Conservation (phyloP, 805 yeast species). For the Yamadazyma laniorum region DNA sequence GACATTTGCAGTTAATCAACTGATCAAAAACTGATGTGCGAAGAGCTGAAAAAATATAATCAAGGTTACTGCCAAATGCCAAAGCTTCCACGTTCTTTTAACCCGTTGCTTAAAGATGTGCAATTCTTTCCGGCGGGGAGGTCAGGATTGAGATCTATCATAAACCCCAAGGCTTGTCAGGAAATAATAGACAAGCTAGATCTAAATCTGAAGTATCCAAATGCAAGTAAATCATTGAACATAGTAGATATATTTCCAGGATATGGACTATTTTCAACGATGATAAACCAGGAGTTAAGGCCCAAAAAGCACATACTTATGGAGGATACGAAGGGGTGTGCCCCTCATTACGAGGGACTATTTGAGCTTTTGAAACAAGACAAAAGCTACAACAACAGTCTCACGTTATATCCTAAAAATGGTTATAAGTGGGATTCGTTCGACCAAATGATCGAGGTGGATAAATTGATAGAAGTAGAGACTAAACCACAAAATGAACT, state of each 20-base stretch:
- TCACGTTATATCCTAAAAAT: conserved; percentile 37
- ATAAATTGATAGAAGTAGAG: conserved; percentile 38
- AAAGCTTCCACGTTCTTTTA: conserved; percentile 16
- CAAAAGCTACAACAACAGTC: conserved; percentile 22
- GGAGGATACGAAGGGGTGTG: conserved; percentile 44
- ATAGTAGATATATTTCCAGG: conserved; percentile 64
- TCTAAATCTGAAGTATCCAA: conserved; percentile 34
- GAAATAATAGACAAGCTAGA: conserved; percentile 48
- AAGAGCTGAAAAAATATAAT: background rate
- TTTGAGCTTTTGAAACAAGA: conserved; percentile 18
- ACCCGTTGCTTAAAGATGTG: conserved; percentile 25
- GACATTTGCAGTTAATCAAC: conserved; percentile 22
- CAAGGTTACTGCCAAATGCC: conserved; percentile 2
- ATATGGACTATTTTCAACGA: conserved; percentile 57
- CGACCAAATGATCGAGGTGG: conserved; percentile 43
- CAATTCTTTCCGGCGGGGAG: conserved; percentile 7
- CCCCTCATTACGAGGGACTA: conserved; percentile 27
- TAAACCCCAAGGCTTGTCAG: conserved; percentile 26
- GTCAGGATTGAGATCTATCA: conserved; percentile 9
- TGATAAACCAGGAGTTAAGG: conserved; percentile 55
- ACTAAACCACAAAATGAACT: conserved; percentile 34
- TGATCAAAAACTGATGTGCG: background rate
- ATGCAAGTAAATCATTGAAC: conserved; percentile 36
- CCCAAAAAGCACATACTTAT: conserved; percentile 66
- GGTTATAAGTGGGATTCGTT: conserved; percentile 73